Evolutionary conservation across 1,284 basidiomycete species (phyloP).

Genomic region (Apiotrichum veenhuisii): DNA sequence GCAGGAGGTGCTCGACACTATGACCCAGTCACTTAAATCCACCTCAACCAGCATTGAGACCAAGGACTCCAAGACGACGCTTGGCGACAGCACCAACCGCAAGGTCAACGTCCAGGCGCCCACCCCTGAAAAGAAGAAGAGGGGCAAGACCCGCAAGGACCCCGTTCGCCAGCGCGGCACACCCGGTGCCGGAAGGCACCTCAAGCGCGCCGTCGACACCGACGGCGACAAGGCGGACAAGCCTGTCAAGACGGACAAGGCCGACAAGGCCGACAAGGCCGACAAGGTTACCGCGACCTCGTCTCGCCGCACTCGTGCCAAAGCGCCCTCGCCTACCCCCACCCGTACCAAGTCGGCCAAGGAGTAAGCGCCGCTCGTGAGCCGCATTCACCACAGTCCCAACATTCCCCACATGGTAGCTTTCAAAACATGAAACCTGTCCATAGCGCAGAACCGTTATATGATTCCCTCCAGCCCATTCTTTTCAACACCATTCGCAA

Average conservation of each 20-base stretch:
- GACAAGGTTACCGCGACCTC: background rate
- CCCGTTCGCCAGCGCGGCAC: constrained; percentile 30
- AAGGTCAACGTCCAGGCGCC: background rate
- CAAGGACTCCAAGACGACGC: background rate
- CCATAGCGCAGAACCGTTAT: background rate
- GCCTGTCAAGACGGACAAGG: background rate
- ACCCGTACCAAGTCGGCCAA: background rate
- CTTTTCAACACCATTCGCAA: background rate
- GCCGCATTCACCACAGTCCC: background rate
- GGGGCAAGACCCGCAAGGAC: background rate
- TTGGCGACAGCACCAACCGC: constrained; percentile 3
- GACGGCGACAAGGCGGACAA: no score
- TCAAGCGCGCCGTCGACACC: constrained; percentile 20
- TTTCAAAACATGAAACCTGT: background rate
- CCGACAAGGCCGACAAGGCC: background rate
- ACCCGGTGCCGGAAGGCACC: constrained; percentile 36
- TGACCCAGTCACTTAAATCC: background rate
- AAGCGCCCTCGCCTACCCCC: background rate
- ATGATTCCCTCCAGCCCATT: background rate
- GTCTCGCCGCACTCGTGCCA: background rate
- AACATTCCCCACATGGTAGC: background rate
- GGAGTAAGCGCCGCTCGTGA: background rate
- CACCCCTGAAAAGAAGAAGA: background rate
- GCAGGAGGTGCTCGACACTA: background rate
- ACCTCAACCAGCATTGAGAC: background rate